Base-by-base conservation (phyloP, 495 filamentous ascomycete species). In the Parmelia sp. region DNA sequence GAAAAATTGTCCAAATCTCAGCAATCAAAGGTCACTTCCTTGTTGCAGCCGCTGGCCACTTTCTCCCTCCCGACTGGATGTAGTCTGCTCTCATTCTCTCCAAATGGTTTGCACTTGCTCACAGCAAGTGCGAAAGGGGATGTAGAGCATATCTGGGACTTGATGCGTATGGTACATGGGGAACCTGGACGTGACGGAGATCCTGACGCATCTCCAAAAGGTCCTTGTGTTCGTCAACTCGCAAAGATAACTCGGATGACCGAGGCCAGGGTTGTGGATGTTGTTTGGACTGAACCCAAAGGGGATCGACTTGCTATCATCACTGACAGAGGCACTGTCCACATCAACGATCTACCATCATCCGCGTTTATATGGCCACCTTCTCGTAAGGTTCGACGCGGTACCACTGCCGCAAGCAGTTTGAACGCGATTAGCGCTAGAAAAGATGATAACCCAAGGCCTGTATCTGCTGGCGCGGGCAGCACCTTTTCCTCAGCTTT, bases 51-150 rank as follows among this genome's bases (percentile, higher is more conserved):
- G 4, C 72, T 91, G 55, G 86, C 89, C 10, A 93, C 91, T 1
- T 96, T 97, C 68, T 83, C 85, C 27, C 80, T 89, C 8, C 88
- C 88, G 11, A 83, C 88, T 58, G 94, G 94, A 29, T 96, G 92
- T 74, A 97, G 94, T 73, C 92, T 90, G 71, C 74, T 98, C 27
- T 95, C 92, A 0, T 90, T 98, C 61, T 86, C 92, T 53, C 92
- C 94, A 0, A 88, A 84, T 55, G 93, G 93, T 3, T 75, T 96
- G 4, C 84, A 85, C 71, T 78, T 98, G 14, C 84, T 98, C 65
- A 97, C 90, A 1, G 92, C 90, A 23, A 97, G 89, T 73, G 88
- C 83, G 68, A 97, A 96, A 68, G 94, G 94, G 14, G 94, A 98
- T 70, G 84, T 94, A 7, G 87, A 95, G 73, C 90, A 88, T 64